A percentile compares a stretch with the other conserved stretches of the same genome.
These are phyloP conservation scores for Pseudogymnoascus sp. DNA, from an alignment of 2,329 filamentous ascomycete species.

Conservation along the genomic window DNA sequence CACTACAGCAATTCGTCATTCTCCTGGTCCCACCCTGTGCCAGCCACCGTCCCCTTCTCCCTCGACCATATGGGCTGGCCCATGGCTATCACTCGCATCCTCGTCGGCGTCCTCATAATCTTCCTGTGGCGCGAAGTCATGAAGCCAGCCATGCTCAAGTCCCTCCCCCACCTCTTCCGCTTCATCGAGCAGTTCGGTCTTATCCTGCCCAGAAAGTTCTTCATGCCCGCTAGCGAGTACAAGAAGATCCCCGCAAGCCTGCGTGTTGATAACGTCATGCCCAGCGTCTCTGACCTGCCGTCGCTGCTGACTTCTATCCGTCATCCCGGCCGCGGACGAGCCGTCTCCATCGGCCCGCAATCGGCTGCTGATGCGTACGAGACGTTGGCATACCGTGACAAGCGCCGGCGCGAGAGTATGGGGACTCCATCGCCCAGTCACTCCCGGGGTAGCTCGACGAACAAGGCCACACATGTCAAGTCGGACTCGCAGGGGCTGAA, in stretches of 20 bases:
- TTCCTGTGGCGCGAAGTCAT: conserved; percentile 85
- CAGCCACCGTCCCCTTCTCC: conserved; percentile 53
- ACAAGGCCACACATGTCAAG: conserved; percentile 13
- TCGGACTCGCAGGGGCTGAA: conserved; percentile 16
- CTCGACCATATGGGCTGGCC: conserved; percentile 57
- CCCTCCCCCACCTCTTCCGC: conserved; percentile 79
- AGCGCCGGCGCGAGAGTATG: conserved; percentile 50
- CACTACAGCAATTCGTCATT: conserved; percentile 46
- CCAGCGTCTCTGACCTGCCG: conserved; percentile 79
- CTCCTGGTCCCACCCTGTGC: conserved; percentile 43
- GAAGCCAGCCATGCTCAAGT: conserved; percentile 71
- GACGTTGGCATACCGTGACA: conserved; percentile 81
- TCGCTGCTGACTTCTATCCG: conserved; percentile 73
- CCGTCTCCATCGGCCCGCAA: conserved; percentile 86
- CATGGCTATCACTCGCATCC: conserved; percentile 56
- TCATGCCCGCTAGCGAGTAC: conserved; percentile 84
- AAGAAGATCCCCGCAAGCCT: conserved; percentile 67
- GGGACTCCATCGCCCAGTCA: conserved; percentile 16
- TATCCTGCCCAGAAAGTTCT: conserved; percentile 79
- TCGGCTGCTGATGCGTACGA: conserved; percentile 96
- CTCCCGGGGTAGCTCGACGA: conserved; percentile 9
- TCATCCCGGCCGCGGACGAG: conserved; percentile 65
- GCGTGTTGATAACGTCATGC: conserved; percentile 79
- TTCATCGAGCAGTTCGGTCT: conserved; percentile 71
- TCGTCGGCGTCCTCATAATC: conserved; percentile 72